phyloP scores from a whole-genome alignment of 164 flowering plant genomes.

The Tetracentron sinense region DNA sequence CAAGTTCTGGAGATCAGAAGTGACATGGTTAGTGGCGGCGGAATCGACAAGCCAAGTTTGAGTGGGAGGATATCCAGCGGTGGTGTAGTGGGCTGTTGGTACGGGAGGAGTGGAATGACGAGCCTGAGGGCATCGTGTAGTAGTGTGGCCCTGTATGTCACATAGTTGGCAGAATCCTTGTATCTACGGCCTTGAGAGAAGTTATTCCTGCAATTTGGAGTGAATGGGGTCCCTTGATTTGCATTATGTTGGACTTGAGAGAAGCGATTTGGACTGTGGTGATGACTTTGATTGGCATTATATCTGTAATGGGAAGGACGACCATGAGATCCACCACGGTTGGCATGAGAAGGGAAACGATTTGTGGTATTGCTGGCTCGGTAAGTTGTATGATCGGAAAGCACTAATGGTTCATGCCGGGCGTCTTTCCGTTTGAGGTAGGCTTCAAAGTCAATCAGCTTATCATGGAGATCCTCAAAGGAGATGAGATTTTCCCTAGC shows the following conservation, averaged over 20 bases:
- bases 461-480: not conserved
- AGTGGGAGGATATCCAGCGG: not conserved
- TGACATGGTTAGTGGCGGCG: not conserved
- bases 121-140: not conserved
- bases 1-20: not conserved
- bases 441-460: not conserved
- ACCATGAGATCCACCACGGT: no score
- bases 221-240: not conserved
- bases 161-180: not conserved
- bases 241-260: no score
- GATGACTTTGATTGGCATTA: no score
- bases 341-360: no score
- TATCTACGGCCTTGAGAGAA: no score
- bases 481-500: not conserved
- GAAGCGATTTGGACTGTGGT: no score
- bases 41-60: not conserved
- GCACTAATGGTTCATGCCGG: not conserved
- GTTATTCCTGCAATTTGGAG: not conserved
- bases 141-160: not conserved
- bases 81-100: not conserved
- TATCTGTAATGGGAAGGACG: no score
- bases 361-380: not conserved
- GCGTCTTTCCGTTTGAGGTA: not conserved
- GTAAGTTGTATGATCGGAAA: no score
- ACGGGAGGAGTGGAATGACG: not conserved